phyloP scores from a whole-genome alignment of 1,284 basidiomycete species.

The Gastroboletus turbinatus region DNA sequence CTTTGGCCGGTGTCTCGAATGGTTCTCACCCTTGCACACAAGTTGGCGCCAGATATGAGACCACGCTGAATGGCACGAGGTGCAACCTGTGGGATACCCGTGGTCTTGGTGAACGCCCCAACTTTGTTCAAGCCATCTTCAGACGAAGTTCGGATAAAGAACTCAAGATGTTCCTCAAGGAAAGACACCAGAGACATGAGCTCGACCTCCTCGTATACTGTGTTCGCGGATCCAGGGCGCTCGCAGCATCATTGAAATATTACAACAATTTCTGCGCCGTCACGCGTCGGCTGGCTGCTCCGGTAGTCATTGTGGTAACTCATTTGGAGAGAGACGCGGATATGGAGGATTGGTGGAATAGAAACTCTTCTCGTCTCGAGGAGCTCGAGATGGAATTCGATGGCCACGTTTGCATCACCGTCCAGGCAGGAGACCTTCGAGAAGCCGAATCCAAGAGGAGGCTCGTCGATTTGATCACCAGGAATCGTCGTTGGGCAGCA shows the following conservation, averaged over 20 bases:
- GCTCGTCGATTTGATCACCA: slow-evolving; percentile 17
- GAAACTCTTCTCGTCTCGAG: slow-evolving; percentile 10
- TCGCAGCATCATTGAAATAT: slow-evolving; percentile 12
- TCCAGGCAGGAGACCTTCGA: slow-evolving; percentile 10
- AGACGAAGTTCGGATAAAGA: slow-evolving; percentile 12
- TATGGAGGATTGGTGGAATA: slow-evolving; percentile 32
- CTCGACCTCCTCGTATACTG: slow-evolving; percentile 34
- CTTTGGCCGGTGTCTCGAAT: slow-evolving; percentile 18
- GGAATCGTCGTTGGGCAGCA: slow-evolving; percentile 9
- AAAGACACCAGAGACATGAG: slow-evolving; percentile 17
- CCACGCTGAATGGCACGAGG: slow-evolving; percentile 1
- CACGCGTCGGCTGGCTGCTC: slow-evolving; percentile 25
- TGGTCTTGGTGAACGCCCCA: slow-evolving; percentile 21
- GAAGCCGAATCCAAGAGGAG: slow-evolving; percentile 13
- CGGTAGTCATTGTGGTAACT: slow-evolving; percentile 29
- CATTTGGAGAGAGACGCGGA: slow-evolving; percentile 16
- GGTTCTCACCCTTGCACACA: slow-evolving; percentile 25
- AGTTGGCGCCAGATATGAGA: slow-evolving; percentile 10
- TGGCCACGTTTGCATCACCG: slow-evolving; percentile 27
- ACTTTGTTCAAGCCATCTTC: slow-evolving; percentile 11
- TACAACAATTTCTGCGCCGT: slow-evolving; percentile 26
- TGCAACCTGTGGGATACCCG: slow-evolving; percentile 34
- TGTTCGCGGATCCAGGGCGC: slow-evolving; percentile 25
- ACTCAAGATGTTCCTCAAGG: slow-evolving; percentile 23
- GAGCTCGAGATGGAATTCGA: slow-evolving; percentile 23